Base-by-base conservation (phyloP, 106 monocot genomes). In the Dendrobium officinale region DNA sequence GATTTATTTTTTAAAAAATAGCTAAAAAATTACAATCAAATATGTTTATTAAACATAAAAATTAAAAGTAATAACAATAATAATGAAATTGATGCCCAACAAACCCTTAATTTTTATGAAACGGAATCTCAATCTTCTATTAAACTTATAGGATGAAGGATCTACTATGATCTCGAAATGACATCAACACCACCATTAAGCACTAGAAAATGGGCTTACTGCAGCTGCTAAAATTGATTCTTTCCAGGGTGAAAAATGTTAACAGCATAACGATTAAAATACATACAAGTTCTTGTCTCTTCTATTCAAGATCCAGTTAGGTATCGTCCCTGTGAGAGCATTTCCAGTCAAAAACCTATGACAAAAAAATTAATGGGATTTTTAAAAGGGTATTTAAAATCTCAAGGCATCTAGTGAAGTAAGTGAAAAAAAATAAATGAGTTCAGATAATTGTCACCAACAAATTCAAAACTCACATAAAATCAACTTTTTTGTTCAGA, bases 321-420 rank as follows among this genome's bases (percentile, higher is more conserved):
- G 92, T 58, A 95, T 84, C 26, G 77, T 10, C 55, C 92, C 95
- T 40, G 88, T 86, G 54, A 95, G 90, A 78, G 80, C 13, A 78
- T 95, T 95, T 79, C 75, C 86, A 59, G 89, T 92, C 68, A 95
- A 84, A 83, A 87, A 95, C 82, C 95, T 95, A 80, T 42, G 17
- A 47, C 61, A 67, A 76, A 79, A 51, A 42, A 16, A 55, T 47
- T 19, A 68, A 78, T 19, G 61, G 20, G 64, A 45, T 45, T 51
- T 68, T 70, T 42, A 41, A 66, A 66, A 51, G 51, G 13, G 51
- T 66, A 66, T 24, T 66, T 66, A 66, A 66, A 24, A 26, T 26
- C 64, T 66, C 4, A 66, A 26, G 22, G n/a, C 64, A 66, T 1
- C 24, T 26, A 24, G 64, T 26, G 6, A 66, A 66, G 24, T 15